These are phyloP conservation scores for Canariomyces notabilis DNA, from an alignment of 2,329 filamentous ascomycete genomes.

Conservation along the genomic window DNA sequence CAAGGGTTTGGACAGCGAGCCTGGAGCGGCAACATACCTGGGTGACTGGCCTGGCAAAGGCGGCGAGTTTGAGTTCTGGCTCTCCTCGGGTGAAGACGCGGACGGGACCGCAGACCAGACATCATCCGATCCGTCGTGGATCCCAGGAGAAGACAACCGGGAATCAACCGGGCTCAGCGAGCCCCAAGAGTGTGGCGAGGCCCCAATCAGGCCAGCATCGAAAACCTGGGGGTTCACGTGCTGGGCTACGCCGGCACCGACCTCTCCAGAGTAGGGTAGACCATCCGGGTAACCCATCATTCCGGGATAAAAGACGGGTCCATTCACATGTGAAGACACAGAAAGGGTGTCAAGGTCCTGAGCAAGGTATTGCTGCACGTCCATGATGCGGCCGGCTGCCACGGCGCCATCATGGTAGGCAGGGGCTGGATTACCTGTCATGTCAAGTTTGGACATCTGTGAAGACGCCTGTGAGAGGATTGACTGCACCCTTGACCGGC, in stretches of 20 bases:
- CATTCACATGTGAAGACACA: slow-evolving; percentile 41
- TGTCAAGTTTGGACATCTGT: slow-evolving; percentile 47
- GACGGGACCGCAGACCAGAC: slow-evolving; percentile 38
- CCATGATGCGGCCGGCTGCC: slow-evolving; percentile 36
- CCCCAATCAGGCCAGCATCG: slow-evolving; percentile 43
- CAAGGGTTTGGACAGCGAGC: slow-evolving; percentile 17
- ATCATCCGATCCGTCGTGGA: slow-evolving; percentile 48
- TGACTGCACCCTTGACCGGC: slow-evolving; percentile 41
- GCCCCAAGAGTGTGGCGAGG: slow-evolving; percentile 50
- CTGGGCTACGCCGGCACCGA: slow-evolving; percentile 37
- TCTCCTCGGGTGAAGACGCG: slow-evolving; percentile 40
- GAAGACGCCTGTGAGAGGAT: slow-evolving; percentile 45
- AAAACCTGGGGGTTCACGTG: slow-evolving; percentile 56
- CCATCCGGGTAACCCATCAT: slow-evolving; percentile 43
- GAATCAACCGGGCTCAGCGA: slow-evolving; percentile 50
- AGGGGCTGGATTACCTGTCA: slow-evolving; percentile 45
- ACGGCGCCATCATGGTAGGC: slow-evolving; percentile 39
- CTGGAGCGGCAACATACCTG: slow-evolving; percentile 41
- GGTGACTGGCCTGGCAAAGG: slow-evolving; percentile 47
- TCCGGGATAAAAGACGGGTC: slow-evolving; percentile 40
- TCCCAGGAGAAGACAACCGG: slow-evolving; percentile 45
- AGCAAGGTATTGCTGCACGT: slow-evolving; percentile 48
- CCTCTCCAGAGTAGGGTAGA: slow-evolving; percentile 39
- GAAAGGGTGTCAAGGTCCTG: slow-evolving; percentile 45
- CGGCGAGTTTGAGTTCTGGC: slow-evolving; percentile 43